Percentiles rank a stretch among this genome's conserved stretches.
Evolutionary conservation across 768 basidiomycete species (phyloP).

Genomic region (Termitomyces sp.): DNA sequence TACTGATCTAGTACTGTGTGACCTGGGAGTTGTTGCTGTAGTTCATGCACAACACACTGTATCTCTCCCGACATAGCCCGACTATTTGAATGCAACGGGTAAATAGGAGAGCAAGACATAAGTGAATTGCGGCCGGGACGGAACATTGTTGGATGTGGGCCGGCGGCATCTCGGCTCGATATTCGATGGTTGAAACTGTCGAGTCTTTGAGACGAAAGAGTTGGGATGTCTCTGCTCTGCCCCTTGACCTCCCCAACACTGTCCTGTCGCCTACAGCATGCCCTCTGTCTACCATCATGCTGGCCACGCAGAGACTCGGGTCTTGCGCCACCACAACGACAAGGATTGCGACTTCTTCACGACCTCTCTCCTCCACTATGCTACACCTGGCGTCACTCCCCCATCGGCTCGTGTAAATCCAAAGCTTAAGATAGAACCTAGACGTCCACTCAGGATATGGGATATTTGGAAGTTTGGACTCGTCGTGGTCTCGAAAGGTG

Average conservation of each 20-base stretch:
- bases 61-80: background rate
- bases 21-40: background rate
- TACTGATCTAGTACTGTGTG: constrained; percentile 42
- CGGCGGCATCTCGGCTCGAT: constrained; percentile 10
- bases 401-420: constrained; percentile 74
- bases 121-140: background rate
- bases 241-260: constrained; percentile 5
- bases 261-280: constrained; percentile 10
- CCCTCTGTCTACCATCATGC: constrained; percentile 21
- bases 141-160: constrained; percentile 1
- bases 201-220: background rate
- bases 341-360: constrained; percentile 24
- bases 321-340: constrained; percentile 12
- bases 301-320: constrained; percentile 9
- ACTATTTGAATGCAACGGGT: background rate
- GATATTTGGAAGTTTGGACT: constrained; percentile 71
- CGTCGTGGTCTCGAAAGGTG: constrained; percentile 69
- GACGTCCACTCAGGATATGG: constrained; percentile 59
- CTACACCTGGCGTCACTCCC: constrained; percentile 65
- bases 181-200: background rate
- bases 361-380: constrained; percentile 51
- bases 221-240: constrained; percentile 14
- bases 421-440: constrained; percentile 57
- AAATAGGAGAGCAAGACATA: constrained; percentile 1
- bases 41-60: background rate